These are phyloP conservation scores for Cnidoscolus chayamansa DNA, from an alignment of 441 rosid species.

Conservation along the genomic window DNA sequence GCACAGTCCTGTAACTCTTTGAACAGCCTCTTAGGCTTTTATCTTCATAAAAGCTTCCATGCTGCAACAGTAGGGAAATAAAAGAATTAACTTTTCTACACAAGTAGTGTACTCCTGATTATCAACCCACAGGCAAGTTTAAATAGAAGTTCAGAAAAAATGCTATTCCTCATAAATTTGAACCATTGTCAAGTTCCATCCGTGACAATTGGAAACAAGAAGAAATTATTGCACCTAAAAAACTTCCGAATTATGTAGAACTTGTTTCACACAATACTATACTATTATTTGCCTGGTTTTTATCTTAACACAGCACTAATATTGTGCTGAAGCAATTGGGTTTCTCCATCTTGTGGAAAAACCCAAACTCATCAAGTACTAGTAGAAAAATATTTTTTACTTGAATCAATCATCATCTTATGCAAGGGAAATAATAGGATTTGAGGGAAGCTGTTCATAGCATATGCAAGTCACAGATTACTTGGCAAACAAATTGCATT, in stretches of 20 bases:
- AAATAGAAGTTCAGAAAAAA: background rate
- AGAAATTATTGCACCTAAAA: background rate
- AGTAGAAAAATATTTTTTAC: no score
- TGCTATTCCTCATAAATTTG: background rate
- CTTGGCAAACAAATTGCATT: no score
- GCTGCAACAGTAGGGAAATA: slow-evolving; percentile 32
- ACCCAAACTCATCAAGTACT: no score
- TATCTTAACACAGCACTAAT: background rate
- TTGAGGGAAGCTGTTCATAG: no score
- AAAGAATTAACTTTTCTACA: background rate
- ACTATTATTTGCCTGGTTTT: background rate
- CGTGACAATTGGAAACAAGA: background rate
- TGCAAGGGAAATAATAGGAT: no score
- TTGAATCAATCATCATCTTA: no score
- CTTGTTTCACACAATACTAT: background rate
- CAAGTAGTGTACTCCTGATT: no score
- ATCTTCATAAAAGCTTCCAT: slow-evolving; percentile 52
- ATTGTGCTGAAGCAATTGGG: background rate
- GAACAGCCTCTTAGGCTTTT: background rate
- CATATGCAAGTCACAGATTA: no score
- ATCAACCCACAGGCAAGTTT: background rate
- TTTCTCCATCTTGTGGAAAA: background rate
- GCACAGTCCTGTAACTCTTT: slow-evolving; percentile 18
- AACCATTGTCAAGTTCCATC: background rate
- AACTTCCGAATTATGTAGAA: background rate